These are phyloP conservation scores for Tricholoma matsutake DNA, from an alignment of 768 basidiomycete species.

Conservation along the genomic window DNA sequence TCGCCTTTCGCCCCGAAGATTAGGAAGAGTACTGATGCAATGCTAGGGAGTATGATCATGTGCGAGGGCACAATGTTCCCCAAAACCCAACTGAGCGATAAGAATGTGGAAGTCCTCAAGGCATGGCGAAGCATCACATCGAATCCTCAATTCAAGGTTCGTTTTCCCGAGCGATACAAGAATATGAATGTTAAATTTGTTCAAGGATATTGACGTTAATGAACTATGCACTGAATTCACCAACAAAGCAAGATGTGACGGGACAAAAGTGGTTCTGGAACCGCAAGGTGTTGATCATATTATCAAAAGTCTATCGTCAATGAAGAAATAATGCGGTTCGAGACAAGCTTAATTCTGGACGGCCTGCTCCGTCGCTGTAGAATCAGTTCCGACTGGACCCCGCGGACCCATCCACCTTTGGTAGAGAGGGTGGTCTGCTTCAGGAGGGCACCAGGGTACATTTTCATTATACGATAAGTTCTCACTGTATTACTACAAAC, in stretches of 20 bases:
- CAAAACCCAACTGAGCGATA: constrained; percentile 61
- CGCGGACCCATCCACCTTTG: background rate
- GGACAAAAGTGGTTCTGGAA: constrained; percentile 77
- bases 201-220: constrained; percentile 73
- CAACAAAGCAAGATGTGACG: constrained; percentile 80
- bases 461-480: background rate
- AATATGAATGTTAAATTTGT: constrained; percentile 7
- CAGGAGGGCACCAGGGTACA: background rate
- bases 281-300: constrained; percentile 49
- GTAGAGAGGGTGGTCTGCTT: background rate
- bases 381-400: background rate
- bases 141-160: constrained; percentile 73
- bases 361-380: background rate
- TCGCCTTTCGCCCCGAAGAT: constrained; percentile 54
- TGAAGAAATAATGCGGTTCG: constrained; percentile 16
- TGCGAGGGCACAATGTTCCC: constrained; percentile 72
- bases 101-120: constrained; percentile 73
- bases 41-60: constrained; percentile 51
- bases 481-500: background rate
- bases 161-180: constrained; percentile 16
- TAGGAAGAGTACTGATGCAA: constrained; percentile 42
- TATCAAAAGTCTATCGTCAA: constrained; percentile 36
- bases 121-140: constrained; percentile 78
- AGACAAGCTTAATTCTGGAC: background rate
- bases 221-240: constrained; percentile 78